Conservation (phyloP, 805 yeast genomes). For the Lachancea lanzarotensis region DNA sequence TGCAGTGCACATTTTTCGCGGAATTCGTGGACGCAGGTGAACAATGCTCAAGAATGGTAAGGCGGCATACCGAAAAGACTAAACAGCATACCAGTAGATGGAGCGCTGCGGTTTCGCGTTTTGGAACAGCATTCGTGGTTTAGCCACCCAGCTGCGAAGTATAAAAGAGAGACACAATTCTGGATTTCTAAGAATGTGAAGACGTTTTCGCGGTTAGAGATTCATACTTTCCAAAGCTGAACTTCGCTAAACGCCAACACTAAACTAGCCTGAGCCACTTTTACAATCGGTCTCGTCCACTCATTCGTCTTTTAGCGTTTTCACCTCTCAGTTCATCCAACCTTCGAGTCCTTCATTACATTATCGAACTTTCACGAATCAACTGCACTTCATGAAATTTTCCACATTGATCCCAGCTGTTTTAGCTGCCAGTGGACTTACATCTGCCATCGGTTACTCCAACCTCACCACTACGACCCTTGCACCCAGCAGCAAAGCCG, state of each 20-base stretch:
- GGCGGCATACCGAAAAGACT: background rate
- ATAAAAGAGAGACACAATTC: background rate
- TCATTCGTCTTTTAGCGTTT: constrained; percentile 8
- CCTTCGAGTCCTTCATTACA: background rate
- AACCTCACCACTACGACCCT: constrained; percentile 15
- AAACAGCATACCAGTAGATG: background rate
- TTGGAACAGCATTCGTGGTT: background rate
- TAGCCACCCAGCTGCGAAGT: background rate
- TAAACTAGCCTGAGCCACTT: constrained; percentile 13
- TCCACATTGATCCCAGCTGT: constrained; percentile 9
- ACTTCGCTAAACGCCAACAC: background rate
- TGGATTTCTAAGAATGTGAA: background rate
- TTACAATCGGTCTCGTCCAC: constrained; percentile 21
- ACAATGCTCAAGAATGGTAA: background rate
- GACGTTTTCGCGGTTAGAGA: background rate
- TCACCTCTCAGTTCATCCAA: background rate
- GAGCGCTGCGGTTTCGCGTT: constrained; percentile 5
- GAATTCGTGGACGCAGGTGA: background rate
- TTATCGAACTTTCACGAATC: too few relatives aligned
- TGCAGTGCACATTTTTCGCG: background rate
- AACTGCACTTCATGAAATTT: constrained; percentile 5
- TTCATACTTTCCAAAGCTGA: background rate
- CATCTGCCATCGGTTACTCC: constrained; percentile 4
- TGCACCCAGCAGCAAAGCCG: constrained; percentile 17
- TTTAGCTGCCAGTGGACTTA: constrained; percentile 6